Conservation (phyloP, 1,284 basidiomycete genomes). For the Xerocomus amazonicus region DNA sequence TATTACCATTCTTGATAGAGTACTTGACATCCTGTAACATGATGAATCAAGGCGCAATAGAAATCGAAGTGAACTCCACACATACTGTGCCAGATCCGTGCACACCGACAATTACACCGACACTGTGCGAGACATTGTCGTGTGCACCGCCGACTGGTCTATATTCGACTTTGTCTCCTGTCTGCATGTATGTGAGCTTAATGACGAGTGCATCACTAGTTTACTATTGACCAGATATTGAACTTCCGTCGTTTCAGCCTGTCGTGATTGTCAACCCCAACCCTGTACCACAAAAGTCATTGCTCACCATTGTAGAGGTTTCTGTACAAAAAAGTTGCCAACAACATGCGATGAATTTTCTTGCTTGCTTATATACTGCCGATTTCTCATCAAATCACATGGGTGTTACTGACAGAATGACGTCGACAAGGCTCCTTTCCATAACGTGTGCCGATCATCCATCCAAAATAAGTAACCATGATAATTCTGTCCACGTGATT, state of each 20-base stretch:
- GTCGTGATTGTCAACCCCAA: slow-evolving; percentile 3
- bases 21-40: slow-evolving; percentile 32
- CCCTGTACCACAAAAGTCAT: no score
- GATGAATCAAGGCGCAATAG: not conserved
- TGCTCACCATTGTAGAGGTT: slow-evolving; percentile 12
- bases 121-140: slow-evolving; percentile 40
- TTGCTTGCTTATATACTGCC: slow-evolving; percentile 16
- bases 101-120: slow-evolving; percentile 37
- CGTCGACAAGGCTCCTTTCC: slow-evolving; percentile 17
- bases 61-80: not conserved
- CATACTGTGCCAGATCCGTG: slow-evolving; percentile 30
- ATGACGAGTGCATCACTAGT: no score
- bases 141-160: slow-evolving; percentile 39
- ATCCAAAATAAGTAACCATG: slow-evolving; percentile 1
- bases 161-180: slow-evolving; percentile 44
- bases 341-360: not conserved
- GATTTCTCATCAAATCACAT: slow-evolving; percentile 11
- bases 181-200: slow-evolving; percentile 22
- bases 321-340: not conserved
- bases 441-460: not conserved
- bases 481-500: slow-evolving; percentile 13
- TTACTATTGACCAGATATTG: slow-evolving; percentile 19
- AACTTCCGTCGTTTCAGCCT: slow-evolving; percentile 20
- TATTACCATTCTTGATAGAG: slow-evolving; percentile 44
- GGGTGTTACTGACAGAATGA: slow-evolving; percentile 20